Evolutionary conservation across 1,284 basidiomycete species (phyloP).

Genomic region (Tylopilus orsonianus): DNA sequence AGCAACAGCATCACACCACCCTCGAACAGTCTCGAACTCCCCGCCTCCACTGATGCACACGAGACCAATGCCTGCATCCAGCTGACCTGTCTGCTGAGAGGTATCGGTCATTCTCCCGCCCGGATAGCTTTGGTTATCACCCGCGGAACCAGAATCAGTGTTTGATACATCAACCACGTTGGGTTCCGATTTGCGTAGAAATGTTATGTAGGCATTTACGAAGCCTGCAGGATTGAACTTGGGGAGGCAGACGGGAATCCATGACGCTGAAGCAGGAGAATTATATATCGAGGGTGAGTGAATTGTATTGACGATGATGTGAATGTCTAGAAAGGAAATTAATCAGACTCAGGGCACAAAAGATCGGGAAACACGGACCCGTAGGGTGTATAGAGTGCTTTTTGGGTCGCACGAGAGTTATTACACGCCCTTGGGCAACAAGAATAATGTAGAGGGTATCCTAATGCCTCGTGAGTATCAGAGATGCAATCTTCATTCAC

Average conservation of each 20-base stretch:
- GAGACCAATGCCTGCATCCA: slow-evolving; percentile 50
- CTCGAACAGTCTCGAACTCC: slow-evolving; percentile 67
- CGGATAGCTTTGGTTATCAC: slow-evolving; percentile 3
- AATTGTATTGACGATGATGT: slow-evolving; percentile 83
- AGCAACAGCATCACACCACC: slow-evolving; percentile 68
- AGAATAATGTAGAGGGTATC: slow-evolving; percentile 91
- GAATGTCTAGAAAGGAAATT: slow-evolving; percentile 59
- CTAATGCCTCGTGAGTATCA: slow-evolving; percentile 38
- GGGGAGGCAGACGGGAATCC: slow-evolving; percentile 95
- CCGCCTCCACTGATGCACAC: slow-evolving; percentile 68
- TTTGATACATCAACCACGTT: slow-evolving; percentile 29
- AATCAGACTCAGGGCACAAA: slow-evolving; percentile 1
- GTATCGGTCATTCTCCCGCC: slow-evolving; percentile 2
- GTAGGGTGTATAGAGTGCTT: slow-evolving; percentile 95
- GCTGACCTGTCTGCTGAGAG: slow-evolving; percentile 4
- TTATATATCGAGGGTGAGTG: slow-evolving; percentile 67
- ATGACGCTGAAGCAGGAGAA: slow-evolving; percentile 78
- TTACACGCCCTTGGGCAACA: slow-evolving; percentile 74
- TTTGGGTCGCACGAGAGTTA: slow-evolving; percentile 86
- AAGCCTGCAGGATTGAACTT: slow-evolving; percentile 92
- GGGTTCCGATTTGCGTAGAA: slow-evolving; percentile 44
- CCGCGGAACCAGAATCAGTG: background rate
- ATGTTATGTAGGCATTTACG: slow-evolving; percentile 90
- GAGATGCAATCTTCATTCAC: background rate
- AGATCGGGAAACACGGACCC: slow-evolving; percentile 45